A percentile compares a stretch with the other conserved stretches of the same genome.
phyloP scores from a whole-genome alignment of 192 early-diverging fungal genomes.

The Backusella westeae region DNA sequence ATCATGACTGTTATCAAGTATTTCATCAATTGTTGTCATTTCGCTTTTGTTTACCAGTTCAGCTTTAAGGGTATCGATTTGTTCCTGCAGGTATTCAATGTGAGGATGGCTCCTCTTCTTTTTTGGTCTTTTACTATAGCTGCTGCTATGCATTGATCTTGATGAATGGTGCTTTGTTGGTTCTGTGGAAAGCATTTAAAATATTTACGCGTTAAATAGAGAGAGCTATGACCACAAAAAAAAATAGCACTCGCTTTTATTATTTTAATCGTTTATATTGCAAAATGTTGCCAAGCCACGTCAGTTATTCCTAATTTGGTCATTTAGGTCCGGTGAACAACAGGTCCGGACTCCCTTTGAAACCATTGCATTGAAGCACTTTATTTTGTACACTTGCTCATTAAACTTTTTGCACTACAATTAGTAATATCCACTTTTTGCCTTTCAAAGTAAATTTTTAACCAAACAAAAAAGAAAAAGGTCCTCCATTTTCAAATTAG shows the following conservation, averaged over 20 bases:
- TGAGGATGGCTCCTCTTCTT: constrained; percentile 10
- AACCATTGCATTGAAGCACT: too few relatives aligned
- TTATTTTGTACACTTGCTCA: too few relatives aligned
- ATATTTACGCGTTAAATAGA: not conserved
- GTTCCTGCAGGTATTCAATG: constrained; percentile 2
- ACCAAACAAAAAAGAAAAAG: too few relatives aligned
- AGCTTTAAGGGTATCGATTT: not conserved
- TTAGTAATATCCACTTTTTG: too few relatives aligned
- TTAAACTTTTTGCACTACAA: too few relatives aligned
- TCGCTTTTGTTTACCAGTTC: not conserved
- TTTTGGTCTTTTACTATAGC: not conserved
- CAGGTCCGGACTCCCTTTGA: too few relatives aligned
- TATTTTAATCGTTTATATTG: not conserved
- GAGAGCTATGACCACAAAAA: not conserved
- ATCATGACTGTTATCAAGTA: not conserved
- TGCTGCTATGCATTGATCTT: not conserved
- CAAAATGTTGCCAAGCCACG: not conserved
- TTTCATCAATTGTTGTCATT: too few relatives aligned
- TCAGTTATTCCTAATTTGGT: not conserved
- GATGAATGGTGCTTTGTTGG: not conserved
- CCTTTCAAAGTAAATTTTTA: too few relatives aligned
- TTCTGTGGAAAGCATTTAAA: not conserved
- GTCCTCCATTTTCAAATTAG: too few relatives aligned
- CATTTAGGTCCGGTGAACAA: not conserved
- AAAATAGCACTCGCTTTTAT: not conserved